A percentile compares a stretch with the other conserved stretches of the same genome.
phyloP scores from a whole-genome alignment of 129 eudicot genomes.

The Calendula officinalis region DNA sequence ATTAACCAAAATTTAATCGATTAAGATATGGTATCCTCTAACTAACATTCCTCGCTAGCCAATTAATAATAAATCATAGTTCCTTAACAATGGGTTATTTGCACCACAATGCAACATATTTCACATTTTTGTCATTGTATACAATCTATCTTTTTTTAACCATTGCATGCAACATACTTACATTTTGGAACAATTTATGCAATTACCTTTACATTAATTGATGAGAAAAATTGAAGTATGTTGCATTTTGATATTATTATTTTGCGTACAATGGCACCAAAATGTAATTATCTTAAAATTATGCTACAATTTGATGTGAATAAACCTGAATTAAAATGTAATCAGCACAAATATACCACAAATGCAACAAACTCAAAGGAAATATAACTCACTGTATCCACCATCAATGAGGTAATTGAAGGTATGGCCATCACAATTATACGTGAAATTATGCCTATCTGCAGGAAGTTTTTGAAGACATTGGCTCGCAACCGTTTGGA shows the following conservation, averaged over 20 bases:
- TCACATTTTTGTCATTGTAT: neutral
- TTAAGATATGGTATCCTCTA: neutral
- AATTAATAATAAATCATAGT: neutral
- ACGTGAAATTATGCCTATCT: slow-evolving; percentile 42
- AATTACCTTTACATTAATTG: neutral
- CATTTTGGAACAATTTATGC: neutral
- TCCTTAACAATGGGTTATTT: neutral
- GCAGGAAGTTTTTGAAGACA: slow-evolving; percentile 58
- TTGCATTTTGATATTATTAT: neutral
- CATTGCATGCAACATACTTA: neutral
- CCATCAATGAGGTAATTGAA: slow-evolving; percentile 40
- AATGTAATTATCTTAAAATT: neutral
- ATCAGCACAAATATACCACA: neutral
- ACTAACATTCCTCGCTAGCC: neutral
- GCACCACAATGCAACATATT: neutral
- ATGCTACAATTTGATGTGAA: no score
- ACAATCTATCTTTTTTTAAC: neutral
- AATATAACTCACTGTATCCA: slow-evolving; percentile 45
- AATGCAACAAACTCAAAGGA: neutral
- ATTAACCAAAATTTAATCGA: neutral
- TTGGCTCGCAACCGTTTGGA: slow-evolving; percentile 41
- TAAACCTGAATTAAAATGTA: neutral
- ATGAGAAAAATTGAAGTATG: neutral
- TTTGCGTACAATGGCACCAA: neutral
- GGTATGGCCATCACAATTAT: slow-evolving; percentile 39